Percentiles rank a stretch among this genome's conserved stretches.
These are phyloP conservation scores for Polychaeton citri DNA, from an alignment of 2,329 filamentous ascomycete genomes.

Conservation along the genomic window DNA sequence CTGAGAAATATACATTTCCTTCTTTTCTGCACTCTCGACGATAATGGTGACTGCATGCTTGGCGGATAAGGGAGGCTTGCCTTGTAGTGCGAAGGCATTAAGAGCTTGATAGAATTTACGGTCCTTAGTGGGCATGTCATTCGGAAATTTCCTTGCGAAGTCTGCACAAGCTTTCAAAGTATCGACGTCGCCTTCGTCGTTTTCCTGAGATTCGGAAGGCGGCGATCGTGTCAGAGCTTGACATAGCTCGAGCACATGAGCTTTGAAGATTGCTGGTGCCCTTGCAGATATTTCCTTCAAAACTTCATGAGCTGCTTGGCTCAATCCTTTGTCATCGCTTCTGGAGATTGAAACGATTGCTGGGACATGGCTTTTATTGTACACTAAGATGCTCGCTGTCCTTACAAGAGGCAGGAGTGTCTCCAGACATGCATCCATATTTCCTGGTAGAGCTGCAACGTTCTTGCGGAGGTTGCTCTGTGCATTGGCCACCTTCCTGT, in stretches of 20 bases:
- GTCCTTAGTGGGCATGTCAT: slow-evolving; percentile 62
- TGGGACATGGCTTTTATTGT: slow-evolving; percentile 87
- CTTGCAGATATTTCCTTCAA: slow-evolving; percentile 82
- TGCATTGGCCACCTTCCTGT: slow-evolving; percentile 77
- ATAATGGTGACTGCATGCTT: slow-evolving; percentile 92
- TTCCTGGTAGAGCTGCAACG: slow-evolving; percentile 45
- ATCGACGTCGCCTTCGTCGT: slow-evolving; percentile 66
- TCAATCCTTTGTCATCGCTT: slow-evolving; percentile 67
- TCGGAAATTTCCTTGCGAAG: slow-evolving; percentile 74
- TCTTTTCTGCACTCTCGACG: slow-evolving; percentile 61
- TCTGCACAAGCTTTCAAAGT: slow-evolving; percentile 88
- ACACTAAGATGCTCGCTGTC: slow-evolving; percentile 69
- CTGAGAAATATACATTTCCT: slow-evolving; percentile 75
- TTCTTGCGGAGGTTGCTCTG: slow-evolving; percentile 82
- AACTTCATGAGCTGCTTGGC: slow-evolving; percentile 70
- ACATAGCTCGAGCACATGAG: slow-evolving; percentile 82
- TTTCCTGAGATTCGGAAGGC: slow-evolving; percentile 53
- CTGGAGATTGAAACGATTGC: slow-evolving; percentile 80
- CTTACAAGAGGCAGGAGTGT: slow-evolving; percentile 75
- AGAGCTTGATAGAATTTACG: slow-evolving; percentile 71
- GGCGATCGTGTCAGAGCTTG: slow-evolving; percentile 71
- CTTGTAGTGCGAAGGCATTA: slow-evolving; percentile 69
- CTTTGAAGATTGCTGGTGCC: slow-evolving; percentile 82
- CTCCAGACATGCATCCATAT: slow-evolving; percentile 53
- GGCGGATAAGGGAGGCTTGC: slow-evolving; percentile 65